Conservation (phyloP, 495 filamentous ascomycete genomes). For the Penicillium nucicola region DNA sequence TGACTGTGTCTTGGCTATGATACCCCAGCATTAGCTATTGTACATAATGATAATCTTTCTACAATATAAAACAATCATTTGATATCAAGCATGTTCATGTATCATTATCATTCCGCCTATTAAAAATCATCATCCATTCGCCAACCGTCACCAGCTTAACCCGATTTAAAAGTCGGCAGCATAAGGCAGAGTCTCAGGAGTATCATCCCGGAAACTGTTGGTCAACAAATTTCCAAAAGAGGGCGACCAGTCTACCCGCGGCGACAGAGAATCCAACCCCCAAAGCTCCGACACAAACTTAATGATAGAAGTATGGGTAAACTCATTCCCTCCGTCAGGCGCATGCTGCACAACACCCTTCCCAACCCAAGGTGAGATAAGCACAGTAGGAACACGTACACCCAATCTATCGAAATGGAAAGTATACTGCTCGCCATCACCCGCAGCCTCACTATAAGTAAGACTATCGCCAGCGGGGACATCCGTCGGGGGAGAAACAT, state of each 20-base stretch:
- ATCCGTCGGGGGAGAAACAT: constrained; percentile 43
- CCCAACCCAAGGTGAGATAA: constrained; percentile 49
- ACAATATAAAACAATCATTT: too few relatives aligned
- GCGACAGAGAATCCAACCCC: constrained; percentile 39
- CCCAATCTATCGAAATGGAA: constrained; percentile 52
- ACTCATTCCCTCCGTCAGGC: constrained; percentile 30
- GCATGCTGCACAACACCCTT: constrained; percentile 43
- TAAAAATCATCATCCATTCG: too few relatives aligned
- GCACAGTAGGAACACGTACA: constrained; percentile 45
- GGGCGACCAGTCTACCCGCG: constrained; percentile 42
- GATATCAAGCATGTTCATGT: too few relatives aligned
- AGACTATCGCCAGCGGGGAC: constrained; percentile 41
- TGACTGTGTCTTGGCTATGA: background rate
- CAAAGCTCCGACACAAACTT: constrained; percentile 42
- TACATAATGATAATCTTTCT: too few relatives aligned
- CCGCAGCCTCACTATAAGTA: constrained; percentile 40
- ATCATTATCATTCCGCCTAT: too few relatives aligned
- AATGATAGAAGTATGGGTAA: constrained; percentile 45
- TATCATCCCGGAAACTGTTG: constrained; percentile 26
- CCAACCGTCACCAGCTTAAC: background rate
- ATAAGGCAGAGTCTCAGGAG: constrained; percentile 22
- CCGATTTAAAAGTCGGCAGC: constrained; percentile 21
- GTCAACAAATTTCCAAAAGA: constrained; percentile 37
- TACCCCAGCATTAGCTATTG: background rate
- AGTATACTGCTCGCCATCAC: constrained; percentile 39